Evolutionary conservation across 352 stramenopile species (phyloP).

Genomic region (Phytopythium helicoides): DNA sequence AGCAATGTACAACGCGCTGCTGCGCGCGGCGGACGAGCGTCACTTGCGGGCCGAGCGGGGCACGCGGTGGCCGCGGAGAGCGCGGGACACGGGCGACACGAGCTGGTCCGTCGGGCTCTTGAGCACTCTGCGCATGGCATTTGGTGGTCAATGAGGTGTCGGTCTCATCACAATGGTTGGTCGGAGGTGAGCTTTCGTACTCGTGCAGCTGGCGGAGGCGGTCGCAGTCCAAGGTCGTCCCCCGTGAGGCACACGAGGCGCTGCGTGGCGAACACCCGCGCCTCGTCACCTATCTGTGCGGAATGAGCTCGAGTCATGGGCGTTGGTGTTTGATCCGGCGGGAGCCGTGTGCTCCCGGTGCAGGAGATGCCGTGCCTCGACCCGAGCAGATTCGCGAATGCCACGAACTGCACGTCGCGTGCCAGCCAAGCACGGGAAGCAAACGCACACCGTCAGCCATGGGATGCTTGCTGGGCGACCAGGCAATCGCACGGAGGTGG

Average conservation of each 20-base stretch:
- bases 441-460: too few relatives aligned
- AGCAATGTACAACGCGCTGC: too few relatives aligned
- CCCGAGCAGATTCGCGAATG: slow-evolving; percentile 11
- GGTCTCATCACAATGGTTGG: too few relatives aligned
- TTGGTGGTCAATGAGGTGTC: background rate
- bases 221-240: slow-evolving; percentile 18
- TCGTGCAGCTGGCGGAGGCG: slow-evolving; percentile 25
- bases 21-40: too few relatives aligned
- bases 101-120: slow-evolving; percentile 66
- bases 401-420: slow-evolving; percentile 8
- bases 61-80: slow-evolving; percentile 30
- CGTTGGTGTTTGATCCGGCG: slow-evolving; percentile 7
- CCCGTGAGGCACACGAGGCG: slow-evolving; percentile 34
- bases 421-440: background rate
- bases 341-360: slow-evolving; percentile 11
- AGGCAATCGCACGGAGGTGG: too few relatives aligned
- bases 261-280: slow-evolving; percentile 1
- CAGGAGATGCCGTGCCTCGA: background rate
- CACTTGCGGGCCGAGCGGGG: slow-evolving; percentile 11
- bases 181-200: slow-evolving; percentile 1
- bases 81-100: slow-evolving; percentile 56
- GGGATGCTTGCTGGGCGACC: too few relatives aligned
- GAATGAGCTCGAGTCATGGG: slow-evolving; percentile 20
- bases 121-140: slow-evolving; percentile 30
- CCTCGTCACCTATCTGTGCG: slow-evolving; percentile 14